phyloP scores from a whole-genome alignment of 345 rosid genomes.

The Cardamine resedifolia region DNA sequence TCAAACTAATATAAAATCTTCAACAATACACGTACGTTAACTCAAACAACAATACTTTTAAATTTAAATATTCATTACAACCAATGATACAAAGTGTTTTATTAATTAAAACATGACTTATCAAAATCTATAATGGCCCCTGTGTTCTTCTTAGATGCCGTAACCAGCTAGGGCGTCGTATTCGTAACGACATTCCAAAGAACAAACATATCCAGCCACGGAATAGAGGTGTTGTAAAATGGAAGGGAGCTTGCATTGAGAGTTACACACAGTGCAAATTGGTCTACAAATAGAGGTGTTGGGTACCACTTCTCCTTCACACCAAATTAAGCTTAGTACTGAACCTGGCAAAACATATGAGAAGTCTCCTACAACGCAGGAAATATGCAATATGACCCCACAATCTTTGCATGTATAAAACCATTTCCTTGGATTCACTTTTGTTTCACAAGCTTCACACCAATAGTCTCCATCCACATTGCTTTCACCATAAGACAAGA shows the following conservation, averaged over 20 bases:
- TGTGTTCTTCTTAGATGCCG: no score
- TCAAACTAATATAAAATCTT: no score
- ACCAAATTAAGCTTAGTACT: no score
- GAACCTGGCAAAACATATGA: background rate
- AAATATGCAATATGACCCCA: background rate
- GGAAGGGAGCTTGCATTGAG: background rate
- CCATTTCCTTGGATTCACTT: no score
- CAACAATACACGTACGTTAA: no score
- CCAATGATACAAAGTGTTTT: background rate
- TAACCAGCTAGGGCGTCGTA: no score
- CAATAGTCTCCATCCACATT: background rate
- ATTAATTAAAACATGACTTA: background rate
- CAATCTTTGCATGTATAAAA: no score
- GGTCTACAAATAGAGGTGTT: conserved; percentile 10
- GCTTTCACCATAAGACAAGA: background rate
- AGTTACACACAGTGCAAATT: background rate
- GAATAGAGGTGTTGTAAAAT: background rate
- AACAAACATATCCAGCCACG: background rate
- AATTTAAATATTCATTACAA: background rate
- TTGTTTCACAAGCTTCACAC: no score
- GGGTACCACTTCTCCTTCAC: background rate
- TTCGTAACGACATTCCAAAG: no score
- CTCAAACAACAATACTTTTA: background rate
- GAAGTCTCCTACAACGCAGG: conserved; percentile 2
- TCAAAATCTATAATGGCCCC: no score